Evolutionary conservation across 2,329 filamentous ascomycete species (phyloP).

Genomic region (Phymatotrichopsis omnivora): DNA sequence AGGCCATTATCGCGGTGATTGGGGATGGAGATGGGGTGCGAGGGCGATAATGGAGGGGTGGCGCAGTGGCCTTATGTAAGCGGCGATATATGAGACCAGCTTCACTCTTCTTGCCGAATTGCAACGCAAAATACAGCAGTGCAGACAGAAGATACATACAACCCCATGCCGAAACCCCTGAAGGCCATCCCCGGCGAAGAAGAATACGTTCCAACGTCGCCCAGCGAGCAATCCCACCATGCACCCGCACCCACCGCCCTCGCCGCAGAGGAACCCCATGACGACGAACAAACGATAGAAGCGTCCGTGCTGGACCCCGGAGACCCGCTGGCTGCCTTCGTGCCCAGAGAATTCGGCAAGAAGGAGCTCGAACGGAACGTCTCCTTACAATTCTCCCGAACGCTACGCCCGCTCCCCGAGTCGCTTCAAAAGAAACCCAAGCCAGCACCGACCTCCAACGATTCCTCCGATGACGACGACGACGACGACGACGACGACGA

Average conservation of each 20-base stretch:
- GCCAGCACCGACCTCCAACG: constrained; percentile 5
- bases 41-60: background rate
- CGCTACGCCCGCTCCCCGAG: constrained; percentile 20
- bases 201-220: background rate
- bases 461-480: constrained; percentile 6
- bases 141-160: constrained; percentile 3
- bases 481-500: constrained; percentile 41
- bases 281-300: constrained; percentile 40
- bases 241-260: too few relatives aligned
- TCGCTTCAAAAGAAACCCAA: constrained; percentile 11
- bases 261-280: too few relatives aligned
- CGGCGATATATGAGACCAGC: constrained; percentile 8
- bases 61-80: too few relatives aligned
- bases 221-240: too few relatives aligned
- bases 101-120: background rate
- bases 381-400: constrained; percentile 50
- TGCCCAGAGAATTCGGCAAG: constrained; percentile 80
- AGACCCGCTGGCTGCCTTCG: constrained; percentile 63
- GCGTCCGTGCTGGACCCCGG: constrained; percentile 47
- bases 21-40: background rate
- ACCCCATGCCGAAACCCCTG: constrained; percentile 12
- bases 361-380: constrained; percentile 46
- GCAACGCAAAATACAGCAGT: constrained; percentile 5
- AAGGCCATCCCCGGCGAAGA: constrained; percentile 23
- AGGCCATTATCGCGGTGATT: constrained; percentile 10